Evolutionary conservation across 257 asterid species (phyloP), one percentile per base, ranked within the genome.

Genomic region (Plantago major): DNA sequence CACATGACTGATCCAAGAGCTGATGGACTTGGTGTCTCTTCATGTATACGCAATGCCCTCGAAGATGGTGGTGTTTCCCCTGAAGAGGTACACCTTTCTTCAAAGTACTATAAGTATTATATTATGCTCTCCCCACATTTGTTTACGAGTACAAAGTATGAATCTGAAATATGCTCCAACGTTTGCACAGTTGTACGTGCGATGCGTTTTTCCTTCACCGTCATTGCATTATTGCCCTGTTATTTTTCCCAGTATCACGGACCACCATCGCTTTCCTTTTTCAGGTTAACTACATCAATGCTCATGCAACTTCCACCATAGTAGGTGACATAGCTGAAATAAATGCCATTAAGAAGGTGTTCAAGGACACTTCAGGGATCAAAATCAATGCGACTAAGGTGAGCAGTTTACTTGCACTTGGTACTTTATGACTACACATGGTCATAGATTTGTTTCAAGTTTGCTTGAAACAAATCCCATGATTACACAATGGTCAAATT

Each of bases 1-100:
- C 97, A 92, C 79, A 86, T 92, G 96, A 92, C 98, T 26, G 96
- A 86, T 73, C 98, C 97, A n/a, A 81, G 98, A 70, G 74, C 97
- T 44, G 98, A 92, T 74, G 98, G 98, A 51, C 94, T 92, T 67
- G 96, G 98, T 68, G 98, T 89, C 38, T 92, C 98, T 64, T 82
- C 98, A 45, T 92, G 98, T 60, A 92, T 92, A 73, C 79, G 63
- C 16, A 72, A 79, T 54, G 79, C 87, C 80, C 95, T 92, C 49
- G 81, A 73, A 69, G 95, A 92, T 80, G 92, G 93, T 68, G 96
- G 98, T 49, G 93, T 89, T 52, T 89, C 98, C 51, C 82, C 87
- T 33, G 97, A 92, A 70, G 98, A 92, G 98, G 98, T 86, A 43
- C 30, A 37, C 64, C 18, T 50, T 17, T 50, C 11, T 12, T 7